Base-by-base conservation (phyloP, 2,329 filamentous ascomycete genomes). In the Apiospora aurea region DNA sequence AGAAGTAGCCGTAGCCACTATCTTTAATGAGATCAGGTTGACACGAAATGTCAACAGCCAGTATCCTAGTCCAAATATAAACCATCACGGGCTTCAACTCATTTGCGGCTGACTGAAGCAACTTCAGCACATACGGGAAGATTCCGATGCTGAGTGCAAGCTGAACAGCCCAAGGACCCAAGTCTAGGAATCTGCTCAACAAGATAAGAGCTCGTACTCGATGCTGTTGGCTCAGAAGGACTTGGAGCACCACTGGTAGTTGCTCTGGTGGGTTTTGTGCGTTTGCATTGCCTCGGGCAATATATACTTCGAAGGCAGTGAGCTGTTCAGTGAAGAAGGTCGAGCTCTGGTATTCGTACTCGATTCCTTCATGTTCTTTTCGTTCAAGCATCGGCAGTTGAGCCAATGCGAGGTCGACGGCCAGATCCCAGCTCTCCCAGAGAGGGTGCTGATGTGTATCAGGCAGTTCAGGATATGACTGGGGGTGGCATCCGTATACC, bases 81-180 rank as follows among this genome's bases (percentile, higher is more conserved):
- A 99, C 95, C 96, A 99, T 98, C 73, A 98, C 95, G 0, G 96
- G 96, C 79, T 98, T 98, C 74, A 99, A 85, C 81, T 99, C 96
- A 67, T 94, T 90, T 0, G 96, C 96, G 67, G 97, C 96, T 5
- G 96, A 98, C 81, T 99, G 96, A 24, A 99, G 86, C 38, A 99
- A 87, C 83, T 99, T 99, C 46, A 99, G 85, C n/a, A 99, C 96
- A 79, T 99, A 99, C 0, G 96, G 96, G 82, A 99, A 99, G 74
- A 99, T 99, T 34, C 96, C 96, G 74, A 99, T 99, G 81, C 95
- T 98, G 21, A 99, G 87, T 21, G 96, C 96, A 53, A 99, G 90
- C 81, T 98, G 96, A n/a, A 99, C 96, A 43, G 96, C 97, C 96
- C 96, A 99, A 0, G 96, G 96, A 0, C 96, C 96, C 51, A 98